Base-by-base conservation (phyloP, 2,329 filamentous ascomycete species). In the Podosphaera xanthii region DNA sequence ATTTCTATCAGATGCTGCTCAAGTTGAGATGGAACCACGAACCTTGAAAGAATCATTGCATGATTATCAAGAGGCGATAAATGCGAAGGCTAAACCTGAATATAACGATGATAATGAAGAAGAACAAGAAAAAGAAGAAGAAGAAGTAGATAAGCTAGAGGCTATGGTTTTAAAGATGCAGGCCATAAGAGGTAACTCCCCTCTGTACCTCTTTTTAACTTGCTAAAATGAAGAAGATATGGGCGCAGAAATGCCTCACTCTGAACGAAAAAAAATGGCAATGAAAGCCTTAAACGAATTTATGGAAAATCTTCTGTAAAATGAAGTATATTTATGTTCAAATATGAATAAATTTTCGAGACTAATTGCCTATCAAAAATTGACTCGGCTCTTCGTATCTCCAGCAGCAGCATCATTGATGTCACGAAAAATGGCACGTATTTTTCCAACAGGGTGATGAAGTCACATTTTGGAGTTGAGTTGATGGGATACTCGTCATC, bases 121-220 rank as follows among this genome's bases (percentile, higher is more conserved):
- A 22, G 22, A 22, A 22, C 1, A 22, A 22, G 22, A 22, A 22
- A 22, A 22, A 22, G 22, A 22, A 22, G 22, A 22, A 22, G 71
- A 72, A 22, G 70, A 74, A 3, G 74, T 84, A 14, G 74, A 76
- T 65, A 78, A 79, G 67, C 67, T 85, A 36, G 80, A 83, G 65
- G 70, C 71, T 58, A 78, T 84, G 76, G 83, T 85, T 78, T 70
- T 74, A 57, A 82, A 78, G 68, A 71, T 86, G 61, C 78, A 80
- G 69, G 79, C 79, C 1, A 79, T 79, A 7, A 65, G 65, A 67
- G 68, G 68, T 69, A 59, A 61, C 65, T 63, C 48, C 35, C 22
- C 7, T 14, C 40, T 2, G 3, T 7, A 10, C 7, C 49, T 46
- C 14, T 9, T 31, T 10, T 35, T n/a, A 9, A 52, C 7, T 2